Evolutionary conservation across 441 rosid genomes (phyloP).

Genomic region (California macrophylla): DNA sequence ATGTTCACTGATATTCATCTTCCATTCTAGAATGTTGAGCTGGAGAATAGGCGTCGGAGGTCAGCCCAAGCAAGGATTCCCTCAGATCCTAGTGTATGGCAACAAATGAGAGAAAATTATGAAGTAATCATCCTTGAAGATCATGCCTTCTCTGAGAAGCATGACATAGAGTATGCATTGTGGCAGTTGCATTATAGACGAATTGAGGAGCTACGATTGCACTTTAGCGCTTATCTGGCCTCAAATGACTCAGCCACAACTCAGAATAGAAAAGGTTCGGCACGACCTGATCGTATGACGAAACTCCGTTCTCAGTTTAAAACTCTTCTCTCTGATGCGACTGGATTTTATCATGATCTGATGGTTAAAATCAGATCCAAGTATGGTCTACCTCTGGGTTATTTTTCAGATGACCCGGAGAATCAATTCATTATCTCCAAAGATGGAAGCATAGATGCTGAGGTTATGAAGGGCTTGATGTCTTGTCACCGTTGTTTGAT

Average conservation of each 20-base stretch:
- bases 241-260: constrained; percentile 8
- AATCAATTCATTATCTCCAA: not conserved
- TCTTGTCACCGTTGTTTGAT: constrained; percentile 21
- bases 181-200: constrained; percentile 21
- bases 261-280: constrained; percentile 14
- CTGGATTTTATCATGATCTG: constrained; percentile 20
- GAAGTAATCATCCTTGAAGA: constrained; percentile 21
- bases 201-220: constrained; percentile 19
- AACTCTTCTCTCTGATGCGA: constrained; percentile 19
- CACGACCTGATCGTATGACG: constrained; percentile 18
- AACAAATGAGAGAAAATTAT: constrained; percentile 20
- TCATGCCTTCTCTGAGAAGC: constrained; percentile 21
- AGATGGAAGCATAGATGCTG: constrained; percentile 9
- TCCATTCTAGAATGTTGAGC: constrained; percentile 13
- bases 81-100: constrained; percentile 20
- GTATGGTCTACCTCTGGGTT: constrained; percentile 17
- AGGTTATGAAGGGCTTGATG: constrained; percentile 10
- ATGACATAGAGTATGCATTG: constrained; percentile 16
- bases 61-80: constrained; percentile 20
- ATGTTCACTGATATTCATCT: not conserved
- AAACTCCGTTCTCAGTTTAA: constrained; percentile 16
- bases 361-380: constrained; percentile 18
- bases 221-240: constrained; percentile 12
- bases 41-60: constrained; percentile 16
- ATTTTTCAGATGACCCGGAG: constrained; percentile 13